phyloP scores from a whole-genome alignment of 1,284 basidiomycete species.

The Ustilago nuda region DNA sequence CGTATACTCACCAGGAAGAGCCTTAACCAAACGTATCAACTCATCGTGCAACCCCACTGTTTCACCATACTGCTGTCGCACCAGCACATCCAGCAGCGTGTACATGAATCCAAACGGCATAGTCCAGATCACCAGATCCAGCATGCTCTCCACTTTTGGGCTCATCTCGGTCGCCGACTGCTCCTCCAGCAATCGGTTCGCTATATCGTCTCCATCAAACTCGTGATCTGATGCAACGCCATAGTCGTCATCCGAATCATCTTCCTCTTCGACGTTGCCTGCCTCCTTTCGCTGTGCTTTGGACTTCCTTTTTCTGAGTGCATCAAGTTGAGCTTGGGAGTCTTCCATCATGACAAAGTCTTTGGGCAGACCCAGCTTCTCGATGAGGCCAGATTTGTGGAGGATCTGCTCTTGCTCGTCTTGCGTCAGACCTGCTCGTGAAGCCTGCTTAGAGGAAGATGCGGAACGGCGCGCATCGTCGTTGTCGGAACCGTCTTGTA shows the following conservation, averaged over 20 bases:
- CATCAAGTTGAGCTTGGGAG: constrained; percentile 39
- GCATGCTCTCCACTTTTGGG: constrained; percentile 36
- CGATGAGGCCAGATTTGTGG: constrained; percentile 43
- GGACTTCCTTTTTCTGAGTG: constrained; percentile 16
- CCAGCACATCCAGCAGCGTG: constrained; percentile 63
- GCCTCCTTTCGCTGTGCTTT: not conserved
- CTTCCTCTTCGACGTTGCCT: not conserved
- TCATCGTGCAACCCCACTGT: constrained; percentile 51
- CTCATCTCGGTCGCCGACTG: constrained; percentile 50
- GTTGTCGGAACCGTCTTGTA: constrained; percentile 38
- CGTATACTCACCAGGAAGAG: constrained; percentile 56
- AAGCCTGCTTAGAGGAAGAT: not conserved
- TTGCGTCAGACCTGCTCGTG: constrained; percentile 31
- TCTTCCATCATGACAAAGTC: constrained; percentile 50
- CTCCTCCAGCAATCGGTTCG: constrained; percentile 46
- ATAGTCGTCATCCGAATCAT: constrained; percentile 40
- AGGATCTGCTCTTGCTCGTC: constrained; percentile 47
- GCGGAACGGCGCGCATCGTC: constrained; percentile 14
- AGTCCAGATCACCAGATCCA: constrained; percentile 65
- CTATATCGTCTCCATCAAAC: constrained; percentile 43
- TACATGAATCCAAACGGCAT: constrained; percentile 66
- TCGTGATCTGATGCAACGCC: constrained; percentile 39
- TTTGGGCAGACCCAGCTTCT: constrained; percentile 47
- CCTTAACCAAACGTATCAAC: constrained; percentile 30
- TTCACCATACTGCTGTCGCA: constrained; percentile 66